Evolutionary conservation across 148 eudicot genomes (phyloP).

Genomic region (Camellia japonica): DNA sequence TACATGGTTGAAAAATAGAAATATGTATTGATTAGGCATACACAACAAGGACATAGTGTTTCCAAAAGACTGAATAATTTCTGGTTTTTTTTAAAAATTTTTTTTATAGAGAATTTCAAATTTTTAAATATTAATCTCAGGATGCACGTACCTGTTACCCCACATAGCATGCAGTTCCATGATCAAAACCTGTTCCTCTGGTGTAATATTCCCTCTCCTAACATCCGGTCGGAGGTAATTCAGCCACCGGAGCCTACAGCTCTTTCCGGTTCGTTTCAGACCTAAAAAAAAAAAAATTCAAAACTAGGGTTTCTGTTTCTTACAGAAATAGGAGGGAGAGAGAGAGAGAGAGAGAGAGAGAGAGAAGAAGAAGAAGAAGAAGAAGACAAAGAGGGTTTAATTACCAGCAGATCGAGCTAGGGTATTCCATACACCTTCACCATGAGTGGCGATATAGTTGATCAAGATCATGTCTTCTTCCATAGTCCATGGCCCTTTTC

Average conservation of each 20-base stretch:
- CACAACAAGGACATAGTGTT: too few relatives aligned
- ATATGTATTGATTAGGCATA: too few relatives aligned
- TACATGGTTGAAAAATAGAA: too few relatives aligned
- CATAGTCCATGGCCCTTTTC: constrained; percentile 99
- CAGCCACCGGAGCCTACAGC: constrained; percentile 85
- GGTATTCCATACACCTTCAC: constrained; percentile 96
- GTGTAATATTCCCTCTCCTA: constrained; percentile 80
- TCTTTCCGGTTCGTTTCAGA: constrained; percentile 86
- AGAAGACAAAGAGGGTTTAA: not conserved
- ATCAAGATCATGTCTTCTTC: constrained; percentile 90
- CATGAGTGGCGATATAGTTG: constrained; percentile 89
- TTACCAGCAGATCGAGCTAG: constrained; percentile 88
- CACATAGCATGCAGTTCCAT: constrained; percentile 93
- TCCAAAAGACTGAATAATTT: too few relatives aligned
- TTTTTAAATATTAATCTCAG: not conserved
- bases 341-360: too few relatives aligned
- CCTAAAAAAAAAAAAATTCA: constrained; percentile 33
- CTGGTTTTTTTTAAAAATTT: too few relatives aligned
- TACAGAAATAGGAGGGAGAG: not conserved
- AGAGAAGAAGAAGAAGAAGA: not conserved
- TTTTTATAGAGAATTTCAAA: too few relatives aligned
- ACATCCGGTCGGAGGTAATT: constrained; percentile 87
- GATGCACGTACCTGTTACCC: constrained; percentile 68
- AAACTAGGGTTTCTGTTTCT: constrained; percentile 13
- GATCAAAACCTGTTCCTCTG: constrained; percentile 82